Percentiles rank a stretch among this genome's conserved stretches.
phyloP scores from a whole-genome alignment of 768 basidiomycete species.

The Macrolepiota fuliginosa region DNA sequence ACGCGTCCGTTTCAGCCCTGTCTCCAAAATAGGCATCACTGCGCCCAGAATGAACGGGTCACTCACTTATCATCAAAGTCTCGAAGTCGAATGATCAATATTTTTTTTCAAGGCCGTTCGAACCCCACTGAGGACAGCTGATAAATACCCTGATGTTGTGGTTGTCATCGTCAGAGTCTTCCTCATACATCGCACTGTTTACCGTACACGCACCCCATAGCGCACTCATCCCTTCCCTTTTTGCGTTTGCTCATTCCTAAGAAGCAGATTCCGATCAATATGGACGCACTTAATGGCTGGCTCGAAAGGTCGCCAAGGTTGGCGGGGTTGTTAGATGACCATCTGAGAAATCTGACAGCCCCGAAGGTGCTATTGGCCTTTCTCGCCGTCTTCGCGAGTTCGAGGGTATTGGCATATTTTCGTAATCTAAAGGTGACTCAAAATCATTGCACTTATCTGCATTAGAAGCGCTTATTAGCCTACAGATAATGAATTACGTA shows the following conservation, averaged over 20 bases:
- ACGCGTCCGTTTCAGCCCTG: no score
- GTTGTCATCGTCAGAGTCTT: not conserved
- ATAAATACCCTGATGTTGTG: not conserved
- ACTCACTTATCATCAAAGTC: no score
- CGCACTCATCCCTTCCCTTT: not conserved
- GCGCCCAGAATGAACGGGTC: no score
- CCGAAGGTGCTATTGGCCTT: constrained; percentile 6
- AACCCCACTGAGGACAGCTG: not conserved
- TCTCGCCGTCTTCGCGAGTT: constrained; percentile 25
- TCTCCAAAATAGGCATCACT: no score
- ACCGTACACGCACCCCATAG: not conserved
- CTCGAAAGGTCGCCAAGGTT: not conserved
- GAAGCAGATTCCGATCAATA: not conserved
- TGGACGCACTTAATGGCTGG: not conserved
- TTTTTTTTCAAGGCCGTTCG: no score
- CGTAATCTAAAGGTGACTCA: constrained; percentile 29
- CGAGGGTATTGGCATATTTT: constrained; percentile 28
- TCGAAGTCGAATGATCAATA: no score
- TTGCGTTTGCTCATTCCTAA: not conserved
- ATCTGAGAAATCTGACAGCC: not conserved
- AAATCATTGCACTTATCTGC: not conserved
- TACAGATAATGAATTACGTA: constrained; percentile 33
- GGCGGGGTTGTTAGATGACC: not conserved
- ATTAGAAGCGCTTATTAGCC: not conserved
- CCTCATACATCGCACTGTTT: not conserved